Base-by-base conservation (phyloP, 257 asterid species). In the Prunella vulgaris region DNA sequence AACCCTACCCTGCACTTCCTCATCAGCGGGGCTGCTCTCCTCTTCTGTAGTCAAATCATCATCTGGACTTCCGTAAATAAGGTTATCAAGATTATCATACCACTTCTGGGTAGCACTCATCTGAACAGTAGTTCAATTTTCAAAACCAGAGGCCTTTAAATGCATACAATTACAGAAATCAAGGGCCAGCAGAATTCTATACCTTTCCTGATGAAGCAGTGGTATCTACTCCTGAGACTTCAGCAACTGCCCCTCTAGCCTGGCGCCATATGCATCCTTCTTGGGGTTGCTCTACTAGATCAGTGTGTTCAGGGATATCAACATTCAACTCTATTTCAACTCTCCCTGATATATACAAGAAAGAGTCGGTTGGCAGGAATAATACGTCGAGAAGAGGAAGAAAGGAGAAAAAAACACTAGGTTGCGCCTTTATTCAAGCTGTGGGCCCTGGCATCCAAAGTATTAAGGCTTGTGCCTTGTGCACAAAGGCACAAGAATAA, bases 221-320 rank as follows among this genome's bases (percentile, higher is more conserved):
- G 72, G 58, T 74, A 44, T 88, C 92, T 56, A 78, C 76, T 71
- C 80, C 87, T 0, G 90, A 82, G 64, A 83, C 81, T 79, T 90
- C 96, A 69, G 84, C 70, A 4, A 95, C 96, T 6, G 99, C 85
- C 60, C 99, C 97, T 83, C 96, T 88, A 46, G 87, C 86, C 76
- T 79, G 99, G 80, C 93, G 82, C 97, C 97, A 87, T 74, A 88
- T 73, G 71, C 88, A 84, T 66, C 84, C 88, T 80, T 86, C 88
- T 75, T 82, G 80, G 64, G 88, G 86, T n/a, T 74, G 84, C 77
- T 93, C 99, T 24, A 88, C 85, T 52, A 93, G 84, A 76, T 81
- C 86, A 49, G 88, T 57, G 80, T 84, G 64, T 66, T 54, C 82
- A 53, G 99, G 97, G 54, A 88, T 80, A 48, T 80, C 81, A 7